phyloP scores from a whole-genome alignment of 805 yeast species.

The Metschnikowia arizonensis region DNA sequence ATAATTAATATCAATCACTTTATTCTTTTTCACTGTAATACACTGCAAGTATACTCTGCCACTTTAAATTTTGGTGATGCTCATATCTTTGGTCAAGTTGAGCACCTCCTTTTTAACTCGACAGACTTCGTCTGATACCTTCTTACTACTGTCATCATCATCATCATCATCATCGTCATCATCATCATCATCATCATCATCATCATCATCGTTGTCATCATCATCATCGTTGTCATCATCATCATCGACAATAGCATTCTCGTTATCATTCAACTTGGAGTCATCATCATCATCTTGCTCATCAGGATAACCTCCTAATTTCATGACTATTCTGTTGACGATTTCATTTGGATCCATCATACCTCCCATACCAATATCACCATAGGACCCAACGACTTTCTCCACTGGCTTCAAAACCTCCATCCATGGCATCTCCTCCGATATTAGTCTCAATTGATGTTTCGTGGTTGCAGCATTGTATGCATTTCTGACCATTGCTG shows the following conservation, averaged over 20 bases:
- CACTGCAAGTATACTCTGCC: too few relatives aligned
- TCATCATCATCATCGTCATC: slow-evolving; percentile 43
- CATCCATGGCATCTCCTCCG: slow-evolving; percentile 93
- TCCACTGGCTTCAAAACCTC: slow-evolving; percentile 93
- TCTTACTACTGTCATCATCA: slow-evolving; percentile 10
- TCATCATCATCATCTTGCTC: slow-evolving; percentile 50
- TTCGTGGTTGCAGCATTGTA: slow-evolving; percentile 87
- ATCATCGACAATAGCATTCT: slow-evolving; percentile 21
- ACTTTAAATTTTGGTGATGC: too few relatives aligned
- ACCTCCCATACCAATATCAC: slow-evolving; percentile 99
- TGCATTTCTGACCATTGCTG: slow-evolving; percentile 92
- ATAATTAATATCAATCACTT: neutral
- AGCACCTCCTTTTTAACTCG: slow-evolving; percentile 14
- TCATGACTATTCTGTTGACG: slow-evolving; percentile 76
- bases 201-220: slow-evolving; percentile 34
- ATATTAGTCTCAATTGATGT: slow-evolving; percentile 68
- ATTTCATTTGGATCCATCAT: slow-evolving; percentile 98
- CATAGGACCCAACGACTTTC: slow-evolving; percentile 86
- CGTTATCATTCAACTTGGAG: slow-evolving; percentile 40
- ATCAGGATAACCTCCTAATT: slow-evolving; percentile 52
- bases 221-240: slow-evolving; percentile 33
- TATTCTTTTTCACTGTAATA: neutral
- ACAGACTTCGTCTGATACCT: slow-evolving; percentile 10
- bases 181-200: slow-evolving; percentile 44
- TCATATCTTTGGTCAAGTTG: slow-evolving; percentile 7